A percentile compares a stretch with the other conserved stretches of the same genome.
phyloP scores from a whole-genome alignment of 805 yeast genomes.

The Ogataea haglerorum region DNA sequence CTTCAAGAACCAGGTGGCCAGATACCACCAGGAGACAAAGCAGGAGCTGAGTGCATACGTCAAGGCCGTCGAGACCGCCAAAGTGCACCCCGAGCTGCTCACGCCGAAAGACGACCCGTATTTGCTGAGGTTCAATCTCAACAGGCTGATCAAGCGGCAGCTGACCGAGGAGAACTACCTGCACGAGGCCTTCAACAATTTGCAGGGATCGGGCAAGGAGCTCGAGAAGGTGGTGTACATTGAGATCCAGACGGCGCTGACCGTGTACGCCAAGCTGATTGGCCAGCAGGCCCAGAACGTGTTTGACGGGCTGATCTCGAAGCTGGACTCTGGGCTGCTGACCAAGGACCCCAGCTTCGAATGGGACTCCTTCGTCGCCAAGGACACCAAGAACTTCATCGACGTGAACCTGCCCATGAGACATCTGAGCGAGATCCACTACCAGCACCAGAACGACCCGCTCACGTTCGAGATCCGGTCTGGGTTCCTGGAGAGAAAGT shows the following conservation, averaged over 20 bases:
- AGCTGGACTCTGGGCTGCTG: constrained; percentile 65
- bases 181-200: constrained; percentile 83
- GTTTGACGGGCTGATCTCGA: constrained; percentile 61
- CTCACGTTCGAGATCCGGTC: constrained; percentile 66
- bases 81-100: constrained; percentile 41
- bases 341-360: constrained; percentile 77
- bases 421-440: constrained; percentile 55
- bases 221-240: constrained; percentile 82
- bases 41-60: constrained; percentile 49
- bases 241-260: constrained; percentile 81
- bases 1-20: constrained; percentile 70
- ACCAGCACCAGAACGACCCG: constrained; percentile 67
- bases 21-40: constrained; percentile 67
- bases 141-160: constrained; percentile 74
- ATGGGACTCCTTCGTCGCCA: constrained; percentile 80
- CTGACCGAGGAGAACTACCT: constrained; percentile 79
- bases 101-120: constrained; percentile 74
- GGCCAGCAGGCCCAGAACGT: constrained; percentile 74
- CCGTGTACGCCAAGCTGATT: constrained; percentile 64
- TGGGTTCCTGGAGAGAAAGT: constrained; percentile 83
- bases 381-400: constrained; percentile 63
- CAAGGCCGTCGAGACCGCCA: constrained; percentile 64
- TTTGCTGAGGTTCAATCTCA: constrained; percentile 65
- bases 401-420: constrained; percentile 61
- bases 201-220: constrained; percentile 84